Percentiles rank a stretch among this genome's conserved stretches.
These are phyloP conservation scores for Perkinsela sp. DNA, from an alignment of 208 protist species.

Conservation along the genomic window DNA sequence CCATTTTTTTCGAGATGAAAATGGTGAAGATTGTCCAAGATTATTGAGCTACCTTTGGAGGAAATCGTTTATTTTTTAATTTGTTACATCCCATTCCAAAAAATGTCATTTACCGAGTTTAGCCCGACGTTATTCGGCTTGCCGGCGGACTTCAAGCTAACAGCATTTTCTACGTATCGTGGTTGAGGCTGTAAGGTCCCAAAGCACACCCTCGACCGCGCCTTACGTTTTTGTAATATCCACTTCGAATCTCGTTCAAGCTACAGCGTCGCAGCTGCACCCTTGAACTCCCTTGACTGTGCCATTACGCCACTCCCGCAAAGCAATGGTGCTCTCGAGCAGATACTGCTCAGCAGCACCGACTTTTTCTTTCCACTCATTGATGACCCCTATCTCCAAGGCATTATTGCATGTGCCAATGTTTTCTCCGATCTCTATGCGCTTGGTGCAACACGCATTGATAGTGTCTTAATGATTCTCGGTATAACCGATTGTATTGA, in stretches of 20 bases:
- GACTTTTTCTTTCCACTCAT: conserved; percentile 88
- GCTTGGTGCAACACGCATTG: conserved; percentile 69
- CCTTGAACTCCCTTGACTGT: conserved; percentile 48
- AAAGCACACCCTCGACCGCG: conserved; percentile 42
- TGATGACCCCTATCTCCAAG: conserved; percentile 76
- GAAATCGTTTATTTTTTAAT: too few relatives aligned
- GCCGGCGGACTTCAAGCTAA: conserved; percentile 40
- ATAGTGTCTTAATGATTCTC: conserved; percentile 82
- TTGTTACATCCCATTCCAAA: too few relatives aligned
- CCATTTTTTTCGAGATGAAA: too few relatives aligned
- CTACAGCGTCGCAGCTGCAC: conserved; percentile 43
- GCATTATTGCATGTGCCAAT: conserved; percentile 77
- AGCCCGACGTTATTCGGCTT: conserved; percentile 33
- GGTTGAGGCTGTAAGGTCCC: conserved; percentile 77
- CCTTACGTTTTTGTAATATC: conserved; percentile 35
- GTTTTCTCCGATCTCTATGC: conserved; percentile 85
- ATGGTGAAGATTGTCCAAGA: too few relatives aligned
- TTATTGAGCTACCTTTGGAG: too few relatives aligned
- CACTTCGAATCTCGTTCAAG: conserved; percentile 18
- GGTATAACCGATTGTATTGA: conserved; percentile 70
- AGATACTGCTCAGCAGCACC: conserved; percentile 72
- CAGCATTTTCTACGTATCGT: conserved; percentile 55
- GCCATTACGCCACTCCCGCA: conserved; percentile 9
- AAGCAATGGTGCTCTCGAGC: conserved; percentile 5
- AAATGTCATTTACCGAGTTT: conserved; percentile 13